Percentiles rank a stretch among this genome's conserved stretches.
These are phyloP conservation scores for Metarhizium sp. DNA, from an alignment of 2,329 filamentous ascomycete species.

Conservation along the genomic window DNA sequence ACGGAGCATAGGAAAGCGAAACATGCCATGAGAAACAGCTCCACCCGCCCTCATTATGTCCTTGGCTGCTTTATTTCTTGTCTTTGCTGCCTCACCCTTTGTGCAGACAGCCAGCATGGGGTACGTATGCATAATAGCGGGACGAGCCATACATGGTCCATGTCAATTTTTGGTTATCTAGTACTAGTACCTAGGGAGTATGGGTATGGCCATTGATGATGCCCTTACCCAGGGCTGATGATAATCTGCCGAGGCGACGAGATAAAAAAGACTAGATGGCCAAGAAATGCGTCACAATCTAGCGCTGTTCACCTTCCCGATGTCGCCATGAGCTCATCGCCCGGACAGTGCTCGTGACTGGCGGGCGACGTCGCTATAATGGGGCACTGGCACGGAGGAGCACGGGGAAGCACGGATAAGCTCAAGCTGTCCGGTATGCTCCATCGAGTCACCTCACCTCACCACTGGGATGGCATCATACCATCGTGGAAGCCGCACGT, in stretches of 20 bases:
- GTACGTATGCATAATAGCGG: neutral
- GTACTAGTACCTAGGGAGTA: no score
- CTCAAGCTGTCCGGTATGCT: neutral
- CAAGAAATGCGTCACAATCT: no score
- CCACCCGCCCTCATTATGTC: neutral
- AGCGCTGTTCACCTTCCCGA: neutral
- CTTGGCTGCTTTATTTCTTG: neutral
- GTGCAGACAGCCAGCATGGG: slow-evolving; percentile 1
- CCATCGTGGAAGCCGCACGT: slow-evolving; percentile 2
- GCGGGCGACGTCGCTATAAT: neutral
- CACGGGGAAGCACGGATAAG: no score
- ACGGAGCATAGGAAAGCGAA: neutral
- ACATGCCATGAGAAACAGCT: neutral
- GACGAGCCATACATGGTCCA: neutral
- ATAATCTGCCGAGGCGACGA: no score
- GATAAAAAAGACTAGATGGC: neutral
- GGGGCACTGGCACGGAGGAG: neutral
- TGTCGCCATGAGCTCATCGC: neutral
- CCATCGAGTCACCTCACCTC: slow-evolving; percentile 6
- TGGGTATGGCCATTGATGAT: no score
- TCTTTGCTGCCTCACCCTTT: neutral
- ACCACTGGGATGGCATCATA: slow-evolving; percentile 7
- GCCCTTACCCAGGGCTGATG: no score
- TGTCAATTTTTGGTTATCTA: neutral
- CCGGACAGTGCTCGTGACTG: neutral